A percentile compares a stretch with the other conserved stretches of the same genome.
phyloP scores from a whole-genome alignment of 768 basidiomycete species.

The Tylopilus felleus region DNA sequence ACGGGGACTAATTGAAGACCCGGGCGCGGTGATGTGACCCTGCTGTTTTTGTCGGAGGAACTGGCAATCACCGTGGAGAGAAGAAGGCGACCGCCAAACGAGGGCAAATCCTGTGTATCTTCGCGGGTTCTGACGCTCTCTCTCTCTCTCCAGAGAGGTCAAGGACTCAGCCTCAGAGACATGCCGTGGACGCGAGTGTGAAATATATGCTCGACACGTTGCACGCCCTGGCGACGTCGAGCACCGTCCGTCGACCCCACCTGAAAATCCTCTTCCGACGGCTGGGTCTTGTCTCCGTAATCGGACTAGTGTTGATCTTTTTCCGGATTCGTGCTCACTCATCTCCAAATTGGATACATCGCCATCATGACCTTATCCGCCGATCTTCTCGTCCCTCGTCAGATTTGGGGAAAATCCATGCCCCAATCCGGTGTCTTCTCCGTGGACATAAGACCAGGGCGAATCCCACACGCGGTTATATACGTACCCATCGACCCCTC shows the following conservation, averaged over 20 bases:
- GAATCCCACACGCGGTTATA: slow-evolving; percentile 17
- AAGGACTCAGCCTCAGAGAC: neutral
- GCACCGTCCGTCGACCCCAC: neutral
- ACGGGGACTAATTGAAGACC: slow-evolving; percentile 22
- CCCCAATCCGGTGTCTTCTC: slow-evolving; percentile 17
- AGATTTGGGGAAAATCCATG: slow-evolving; percentile 26
- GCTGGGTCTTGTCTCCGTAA: slow-evolving; percentile 14
- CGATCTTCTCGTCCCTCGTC: slow-evolving; percentile 32
- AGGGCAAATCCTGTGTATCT: slow-evolving; percentile 23
- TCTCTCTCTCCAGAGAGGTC: neutral
- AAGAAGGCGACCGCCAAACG: slow-evolving; percentile 9
- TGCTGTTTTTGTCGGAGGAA: neutral
- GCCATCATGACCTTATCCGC: slow-evolving; percentile 33
- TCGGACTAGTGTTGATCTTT: slow-evolving; percentile 31
- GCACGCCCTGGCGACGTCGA: neutral
- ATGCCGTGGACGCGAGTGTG: no score
- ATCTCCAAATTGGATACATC: slow-evolving; percentile 7
- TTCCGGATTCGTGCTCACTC: slow-evolving; percentile 10
- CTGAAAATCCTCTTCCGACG: slow-evolving; percentile 7
- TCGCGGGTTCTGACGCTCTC: slow-evolving; percentile 14
- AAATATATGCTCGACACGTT: neutral
- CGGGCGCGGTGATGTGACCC: slow-evolving; percentile 21
- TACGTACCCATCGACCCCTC: neutral
- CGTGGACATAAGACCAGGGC: slow-evolving; percentile 30
- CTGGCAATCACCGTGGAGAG: slow-evolving; percentile 28